These are phyloP conservation scores for Inonotus obliquus DNA, from an alignment of 1,284 basidiomycete species.

Conservation along the genomic window DNA sequence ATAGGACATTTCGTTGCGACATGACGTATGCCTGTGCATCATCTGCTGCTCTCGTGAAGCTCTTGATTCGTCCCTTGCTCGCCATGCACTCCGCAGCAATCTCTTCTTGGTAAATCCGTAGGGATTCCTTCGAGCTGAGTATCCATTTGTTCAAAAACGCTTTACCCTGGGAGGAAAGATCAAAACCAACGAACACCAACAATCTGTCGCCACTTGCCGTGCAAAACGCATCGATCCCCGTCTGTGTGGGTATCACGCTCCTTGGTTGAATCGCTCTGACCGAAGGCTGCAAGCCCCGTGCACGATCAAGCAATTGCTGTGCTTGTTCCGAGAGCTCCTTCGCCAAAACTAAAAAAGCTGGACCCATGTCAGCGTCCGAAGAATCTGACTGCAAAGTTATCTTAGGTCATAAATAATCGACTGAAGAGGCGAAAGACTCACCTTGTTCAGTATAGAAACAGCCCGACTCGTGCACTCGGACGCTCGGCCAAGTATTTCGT, in stretches of 20 bases:
- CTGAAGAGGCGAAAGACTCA: neutral
- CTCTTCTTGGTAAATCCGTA: neutral
- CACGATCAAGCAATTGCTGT: slow-evolving; percentile 6
- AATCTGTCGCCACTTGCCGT: neutral
- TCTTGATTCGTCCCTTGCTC: slow-evolving; percentile 3
- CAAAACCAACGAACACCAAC: neutral
- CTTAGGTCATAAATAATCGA: neutral
- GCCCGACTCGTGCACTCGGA: slow-evolving; percentile 8
- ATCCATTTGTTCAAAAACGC: slow-evolving; percentile 15
- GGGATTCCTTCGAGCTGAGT: slow-evolving; percentile 1
- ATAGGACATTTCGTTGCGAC: slow-evolving; percentile 1
- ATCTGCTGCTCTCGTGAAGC: neutral
- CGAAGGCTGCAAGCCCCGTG: slow-evolving; percentile 7
- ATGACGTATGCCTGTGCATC: slow-evolving; percentile 13
- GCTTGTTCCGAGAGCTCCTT: slow-evolving; percentile 9
- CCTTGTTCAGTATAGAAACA: slow-evolving; percentile 5
- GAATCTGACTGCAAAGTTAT: no score
- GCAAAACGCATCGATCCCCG: slow-evolving; percentile 13
- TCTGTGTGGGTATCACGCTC: slow-evolving; percentile 8
- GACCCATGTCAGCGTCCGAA: neutral
- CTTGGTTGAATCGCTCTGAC: neutral
- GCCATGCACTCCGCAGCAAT: slow-evolving; percentile 6
- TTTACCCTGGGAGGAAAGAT: slow-evolving; percentile 8
- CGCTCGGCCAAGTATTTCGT: slow-evolving; percentile 8
- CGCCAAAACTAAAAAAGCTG: slow-evolving; percentile 8